Percentiles rank a stretch among this genome's conserved stretches.
Conservation (phyloP, 345 rosid genomes). For the Viola odorata region DNA sequence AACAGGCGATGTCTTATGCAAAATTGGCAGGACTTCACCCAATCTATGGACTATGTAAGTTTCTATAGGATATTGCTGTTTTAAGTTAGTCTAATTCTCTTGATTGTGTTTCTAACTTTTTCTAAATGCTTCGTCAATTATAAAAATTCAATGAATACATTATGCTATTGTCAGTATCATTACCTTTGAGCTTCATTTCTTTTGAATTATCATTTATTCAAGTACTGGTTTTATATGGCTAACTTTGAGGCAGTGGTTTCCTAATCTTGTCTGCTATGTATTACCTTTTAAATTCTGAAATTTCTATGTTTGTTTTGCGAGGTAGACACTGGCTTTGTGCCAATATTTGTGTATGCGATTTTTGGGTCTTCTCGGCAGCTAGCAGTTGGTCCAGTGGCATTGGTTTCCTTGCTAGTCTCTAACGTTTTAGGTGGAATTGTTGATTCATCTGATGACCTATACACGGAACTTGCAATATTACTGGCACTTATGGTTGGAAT, state of each 20-base stretch:
- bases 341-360: constrained; percentile 76
- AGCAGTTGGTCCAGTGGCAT: constrained; percentile 98
- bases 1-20: constrained; percentile 98
- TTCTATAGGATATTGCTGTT: constrained; percentile 1
- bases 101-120: too few species aligned
- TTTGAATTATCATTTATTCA: not conserved
- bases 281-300: constrained; percentile 8
- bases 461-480: constrained; percentile 88
- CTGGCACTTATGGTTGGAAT: constrained; percentile 93
- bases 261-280: not conserved
- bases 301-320: constrained; percentile 20
- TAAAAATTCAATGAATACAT: too few species aligned
- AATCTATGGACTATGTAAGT: constrained; percentile 94
- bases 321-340: constrained; percentile 88
- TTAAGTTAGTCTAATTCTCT: not conserved
- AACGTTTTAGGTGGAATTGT: constrained; percentile 67
- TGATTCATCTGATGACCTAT: constrained; percentile 59
- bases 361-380: constrained; percentile 98
- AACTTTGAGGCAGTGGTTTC: not conserved
- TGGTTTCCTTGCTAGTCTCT: constrained; percentile 96
- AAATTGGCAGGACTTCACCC: constrained; percentile 93
- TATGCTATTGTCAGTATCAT: not conserved
- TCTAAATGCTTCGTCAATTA: too few species aligned
- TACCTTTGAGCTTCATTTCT: not conserved
- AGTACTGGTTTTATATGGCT: not conserved